Evolutionary conservation across 2,329 filamentous ascomycete genomes (phyloP).

Genomic region (Fusarium nodosum): DNA sequence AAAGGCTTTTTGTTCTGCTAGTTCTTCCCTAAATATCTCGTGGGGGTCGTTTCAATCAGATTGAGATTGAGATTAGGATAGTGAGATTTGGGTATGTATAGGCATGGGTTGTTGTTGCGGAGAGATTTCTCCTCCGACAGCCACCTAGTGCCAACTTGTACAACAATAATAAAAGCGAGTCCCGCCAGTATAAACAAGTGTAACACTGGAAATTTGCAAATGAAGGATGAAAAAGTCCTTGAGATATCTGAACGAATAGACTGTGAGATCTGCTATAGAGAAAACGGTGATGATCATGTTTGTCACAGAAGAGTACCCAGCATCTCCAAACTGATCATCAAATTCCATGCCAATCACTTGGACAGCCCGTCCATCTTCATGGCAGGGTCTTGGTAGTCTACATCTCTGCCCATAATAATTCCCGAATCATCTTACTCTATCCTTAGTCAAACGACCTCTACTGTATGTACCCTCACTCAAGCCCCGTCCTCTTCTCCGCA

Average conservation of each 20-base stretch:
- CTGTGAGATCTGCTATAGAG: background rate
- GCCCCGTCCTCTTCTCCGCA: constrained; percentile 17
- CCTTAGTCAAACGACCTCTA: background rate
- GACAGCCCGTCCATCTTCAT: background rate
- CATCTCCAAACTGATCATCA: constrained; percentile 9
- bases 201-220: too few species aligned
- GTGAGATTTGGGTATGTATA: background rate
- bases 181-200: background rate
- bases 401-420: constrained; percentile 14
- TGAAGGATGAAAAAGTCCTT: background rate
- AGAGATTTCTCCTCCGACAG: background rate
- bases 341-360: background rate
- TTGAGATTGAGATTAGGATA: background rate
- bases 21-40: background rate
- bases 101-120: background rate
- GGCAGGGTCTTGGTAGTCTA: background rate
- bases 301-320: background rate
- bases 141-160: background rate
- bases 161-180: rapidly evolving
- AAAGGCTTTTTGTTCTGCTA: background rate
- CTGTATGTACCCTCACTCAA: background rate
- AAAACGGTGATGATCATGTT: background rate
- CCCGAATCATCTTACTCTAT: constrained; percentile 1
- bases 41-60: constrained; percentile 11
- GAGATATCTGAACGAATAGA: too few species aligned